Base-by-base conservation (phyloP, 495 filamentous ascomycete species). In the Extremus antarcticus region DNA sequence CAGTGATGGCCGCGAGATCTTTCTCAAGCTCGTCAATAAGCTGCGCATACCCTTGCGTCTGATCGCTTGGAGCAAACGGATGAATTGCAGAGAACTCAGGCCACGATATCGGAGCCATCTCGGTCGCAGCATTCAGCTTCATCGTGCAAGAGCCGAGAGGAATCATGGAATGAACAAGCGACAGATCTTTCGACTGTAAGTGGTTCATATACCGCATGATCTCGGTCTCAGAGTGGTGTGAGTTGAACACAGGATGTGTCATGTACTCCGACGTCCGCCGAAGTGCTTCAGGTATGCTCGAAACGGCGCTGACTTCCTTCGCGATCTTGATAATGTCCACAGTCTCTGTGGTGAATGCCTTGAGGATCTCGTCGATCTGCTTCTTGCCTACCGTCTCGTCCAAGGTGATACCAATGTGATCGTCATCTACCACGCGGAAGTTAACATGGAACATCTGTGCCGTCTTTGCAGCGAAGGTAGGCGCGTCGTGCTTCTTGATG, bases 111-210 rank as follows among this genome's bases (percentile, higher is more conserved):
- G 92, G 87, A 10, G 87, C 78, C 87, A 94, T 97, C 68, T 97
- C 91, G 16, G 87, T 86, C 29, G 91, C 94, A 54, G 87, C 89
- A 65, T 98, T 98, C 43, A 98, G 83, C 77, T 98, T 98, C 92
- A 98, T 98, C 21, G 92, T 98, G 76, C 92, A 98, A 17, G 94
- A 97, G 24, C 92, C 92, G n/a, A 98, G 80, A 7, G 92, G 90
- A 59, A 98, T 98, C 92, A 98, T 98, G 11, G 94, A 97, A 73
- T 97, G 94, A 7, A 86, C 86, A 39, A 97, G 76, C 17, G 94
- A 97, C 3, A 98, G 74, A 68, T 98, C 92, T 70, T 95, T 95
- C 41, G 90, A 95, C 69, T 95, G 87, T 9, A 98, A 78, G 68
- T 95, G 88, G 60, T 88, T 80, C 53, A 97, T 95, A 73, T 98